phyloP scores from a whole-genome alignment of 257 asterid genomes.

The Solanum stenotomum region DNA sequence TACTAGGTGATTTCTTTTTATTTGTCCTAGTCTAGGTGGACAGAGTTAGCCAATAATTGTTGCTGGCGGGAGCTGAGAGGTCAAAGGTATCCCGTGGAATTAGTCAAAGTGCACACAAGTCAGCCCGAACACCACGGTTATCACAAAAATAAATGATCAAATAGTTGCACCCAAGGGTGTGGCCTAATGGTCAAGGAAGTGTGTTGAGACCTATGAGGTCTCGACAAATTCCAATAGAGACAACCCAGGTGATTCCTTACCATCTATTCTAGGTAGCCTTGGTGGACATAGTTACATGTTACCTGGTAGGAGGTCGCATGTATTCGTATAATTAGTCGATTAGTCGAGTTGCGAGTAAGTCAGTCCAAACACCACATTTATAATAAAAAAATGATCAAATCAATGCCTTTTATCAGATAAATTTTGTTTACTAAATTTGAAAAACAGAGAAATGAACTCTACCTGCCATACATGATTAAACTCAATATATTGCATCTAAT shows the following conservation, averaged over 20 bases:
- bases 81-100: neutral
- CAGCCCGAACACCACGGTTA: neutral
- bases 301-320: neutral
- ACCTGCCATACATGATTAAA: neutral
- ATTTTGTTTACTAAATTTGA: neutral
- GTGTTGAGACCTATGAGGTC: neutral
- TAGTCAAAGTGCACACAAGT: neutral
- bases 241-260: neutral
- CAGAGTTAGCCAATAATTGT: neutral
- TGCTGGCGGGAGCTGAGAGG: neutral
- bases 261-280: neutral
- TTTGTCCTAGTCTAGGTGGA: neutral
- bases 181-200: neutral
- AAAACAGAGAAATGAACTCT: neutral
- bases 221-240: neutral
- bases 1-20: neutral
- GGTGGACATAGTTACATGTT: neutral
- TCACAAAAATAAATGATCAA: neutral
- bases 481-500: neutral
- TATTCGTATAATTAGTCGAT: neutral
- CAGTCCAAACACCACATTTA: neutral
- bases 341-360: neutral
- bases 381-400: neutral
- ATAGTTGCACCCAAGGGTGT: neutral
- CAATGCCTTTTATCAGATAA: neutral